These are phyloP conservation scores for Debaryomyces subglobosus DNA, from an alignment of 1,139 yeast genomes.

Conservation along the genomic window DNA sequence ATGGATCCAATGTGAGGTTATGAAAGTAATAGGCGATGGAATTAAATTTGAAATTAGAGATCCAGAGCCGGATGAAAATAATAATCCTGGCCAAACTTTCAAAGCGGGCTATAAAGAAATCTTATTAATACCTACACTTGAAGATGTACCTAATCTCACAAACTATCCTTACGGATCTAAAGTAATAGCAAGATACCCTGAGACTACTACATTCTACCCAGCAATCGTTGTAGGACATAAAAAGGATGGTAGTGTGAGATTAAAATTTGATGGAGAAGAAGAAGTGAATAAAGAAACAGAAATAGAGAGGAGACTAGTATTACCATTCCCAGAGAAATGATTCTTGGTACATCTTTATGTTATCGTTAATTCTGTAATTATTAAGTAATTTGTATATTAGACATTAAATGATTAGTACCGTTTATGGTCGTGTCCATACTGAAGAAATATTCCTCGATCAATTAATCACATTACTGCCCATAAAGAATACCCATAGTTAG, in stretches of 20 bases:
- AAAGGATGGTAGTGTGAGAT: slow-evolving; percentile 74
- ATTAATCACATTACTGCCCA: not conserved
- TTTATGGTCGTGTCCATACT: slow-evolving; percentile 8
- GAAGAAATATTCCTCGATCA: slow-evolving; percentile 7
- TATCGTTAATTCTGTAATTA: not conserved
- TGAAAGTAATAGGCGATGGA: slow-evolving; percentile 76
- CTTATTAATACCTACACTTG: slow-evolving; percentile 66
- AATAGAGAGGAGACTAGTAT: slow-evolving; percentile 80
- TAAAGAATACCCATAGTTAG: not conserved
- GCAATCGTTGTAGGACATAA: slow-evolving; percentile 86
- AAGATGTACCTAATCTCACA: slow-evolving; percentile 45
- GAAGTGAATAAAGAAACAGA: slow-evolving; percentile 96
- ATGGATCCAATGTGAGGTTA: slow-evolving; percentile 96
- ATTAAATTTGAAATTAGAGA: slow-evolving; percentile 84
- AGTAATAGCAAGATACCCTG: slow-evolving; percentile 95
- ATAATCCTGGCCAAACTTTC: slow-evolving; percentile 86
- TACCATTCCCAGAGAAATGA: slow-evolving; percentile 64
- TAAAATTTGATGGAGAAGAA: slow-evolving; percentile 95
- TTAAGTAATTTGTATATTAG: not conserved
- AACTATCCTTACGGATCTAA: slow-evolving; percentile 75
- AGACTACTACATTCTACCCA: slow-evolving; percentile 94
- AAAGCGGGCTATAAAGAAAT: slow-evolving; percentile 82
- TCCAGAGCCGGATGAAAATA: slow-evolving; percentile 96
- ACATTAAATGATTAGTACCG: not conserved
- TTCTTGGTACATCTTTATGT: not conserved